These are phyloP conservation scores for Sherardia arvensis DNA, from an alignment of 257 asterid genomes.

Conservation along the genomic window DNA sequence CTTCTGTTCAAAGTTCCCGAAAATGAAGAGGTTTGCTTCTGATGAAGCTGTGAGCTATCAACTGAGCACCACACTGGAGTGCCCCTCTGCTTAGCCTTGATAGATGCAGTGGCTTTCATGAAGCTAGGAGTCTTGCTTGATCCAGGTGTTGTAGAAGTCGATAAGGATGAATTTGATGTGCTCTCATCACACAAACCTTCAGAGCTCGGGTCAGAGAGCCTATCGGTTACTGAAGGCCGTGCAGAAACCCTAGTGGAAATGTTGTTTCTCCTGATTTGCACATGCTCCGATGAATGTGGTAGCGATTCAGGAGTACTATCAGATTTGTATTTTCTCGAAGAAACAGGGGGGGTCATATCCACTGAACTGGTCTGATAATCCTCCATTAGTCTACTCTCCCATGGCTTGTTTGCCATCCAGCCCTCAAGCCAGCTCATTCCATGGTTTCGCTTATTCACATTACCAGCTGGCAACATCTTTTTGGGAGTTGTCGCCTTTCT, in stretches of 20 bases:
- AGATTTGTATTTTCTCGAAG: conserved; percentile 13
- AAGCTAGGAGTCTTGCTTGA: conserved; percentile 48
- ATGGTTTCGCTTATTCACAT: conserved; percentile 18
- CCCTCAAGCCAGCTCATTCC: conserved; percentile 60
- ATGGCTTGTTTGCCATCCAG: conserved; percentile 66
- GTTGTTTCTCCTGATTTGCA: conserved; percentile 23
- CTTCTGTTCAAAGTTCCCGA: conserved; percentile 48
- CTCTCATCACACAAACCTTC: conserved; percentile 51
- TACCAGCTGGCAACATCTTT: conserved; percentile 25
- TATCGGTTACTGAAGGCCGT: conserved; percentile 39
- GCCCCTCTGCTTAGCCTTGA: conserved; percentile 35
- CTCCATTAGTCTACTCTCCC: conserved; percentile 36
- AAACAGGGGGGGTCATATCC: conserved; percentile 27
- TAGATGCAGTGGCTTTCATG: conserved; percentile 53
- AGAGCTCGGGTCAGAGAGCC: conserved; percentile 46
- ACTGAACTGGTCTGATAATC: conserved; percentile 26
- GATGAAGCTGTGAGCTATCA: conserved; percentile 32
- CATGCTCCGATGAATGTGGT: conserved; percentile 33
- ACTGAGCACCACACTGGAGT: conserved; percentile 39
- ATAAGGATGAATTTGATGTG: conserved; percentile 58
- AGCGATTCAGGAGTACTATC: conserved; percentile 12
- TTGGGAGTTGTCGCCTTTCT: conserved; percentile 22
- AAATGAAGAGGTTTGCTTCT: conserved; percentile 51
- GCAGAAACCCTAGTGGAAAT: conserved; percentile 32
- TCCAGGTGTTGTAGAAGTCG: conserved; percentile 51